Conservation (phyloP, 2,329 filamentous ascomycete species). For the Triangularia setosa region DNA sequence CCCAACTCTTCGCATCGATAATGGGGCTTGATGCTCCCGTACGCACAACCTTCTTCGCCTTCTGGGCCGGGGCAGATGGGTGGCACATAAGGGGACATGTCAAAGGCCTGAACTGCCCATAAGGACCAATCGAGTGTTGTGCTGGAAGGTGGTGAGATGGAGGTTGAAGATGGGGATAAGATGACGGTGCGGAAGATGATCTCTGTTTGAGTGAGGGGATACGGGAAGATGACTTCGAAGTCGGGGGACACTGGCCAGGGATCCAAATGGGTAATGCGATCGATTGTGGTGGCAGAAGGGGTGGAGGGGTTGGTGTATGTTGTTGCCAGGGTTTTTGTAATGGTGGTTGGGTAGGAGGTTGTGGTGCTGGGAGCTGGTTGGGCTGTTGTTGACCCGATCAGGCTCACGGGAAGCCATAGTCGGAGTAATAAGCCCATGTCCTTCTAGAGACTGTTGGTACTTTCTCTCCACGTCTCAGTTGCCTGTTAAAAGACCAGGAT, state of each 20-base stretch:
- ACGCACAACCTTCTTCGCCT: slow-evolving; percentile 1
- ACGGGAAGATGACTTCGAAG: slow-evolving; percentile 8
- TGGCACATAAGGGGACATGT: slow-evolving; percentile 8
- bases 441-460: neutral
- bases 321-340: neutral
- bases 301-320: neutral
- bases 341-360: neutral
- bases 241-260: slow-evolving; percentile 17
- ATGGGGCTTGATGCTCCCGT: slow-evolving; percentile 15
- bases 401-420: neutral
- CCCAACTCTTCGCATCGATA: slow-evolving; percentile 4
- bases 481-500: neutral
- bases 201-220: slow-evolving; percentile 7
- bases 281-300: slow-evolving; percentile 7
- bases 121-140: slow-evolving; percentile 7
- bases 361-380: neutral
- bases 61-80: slow-evolving; percentile 11
- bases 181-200: slow-evolving; percentile 9
- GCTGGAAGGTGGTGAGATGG: neutral
- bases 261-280: slow-evolving; percentile 16
- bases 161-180: neutral
- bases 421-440: neutral
- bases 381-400: neutral
- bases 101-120: slow-evolving; percentile 12
- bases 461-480: neutral